These are phyloP conservation scores for Isoetes taiwanensis DNA, from an alignment of 75 land plant genomes.

Conservation along the genomic window DNA sequence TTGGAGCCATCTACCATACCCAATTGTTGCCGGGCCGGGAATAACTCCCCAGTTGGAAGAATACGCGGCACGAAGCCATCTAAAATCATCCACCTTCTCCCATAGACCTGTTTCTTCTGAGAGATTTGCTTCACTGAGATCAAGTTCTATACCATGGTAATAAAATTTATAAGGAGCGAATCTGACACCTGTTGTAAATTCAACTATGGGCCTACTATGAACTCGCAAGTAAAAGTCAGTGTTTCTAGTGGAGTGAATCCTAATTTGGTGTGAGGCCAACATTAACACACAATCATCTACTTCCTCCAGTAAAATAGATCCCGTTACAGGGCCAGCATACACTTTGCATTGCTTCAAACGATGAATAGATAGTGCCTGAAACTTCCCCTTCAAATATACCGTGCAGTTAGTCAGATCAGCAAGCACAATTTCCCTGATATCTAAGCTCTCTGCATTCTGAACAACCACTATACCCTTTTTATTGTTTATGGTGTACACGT, in stretches of 20 bases:
- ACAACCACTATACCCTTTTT: too few species aligned
- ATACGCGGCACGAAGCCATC: slow-evolving; percentile 70
- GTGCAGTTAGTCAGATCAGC: slow-evolving; percentile 51
- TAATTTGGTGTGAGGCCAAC: slow-evolving; percentile 82
- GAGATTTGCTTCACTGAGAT: slow-evolving; percentile 43
- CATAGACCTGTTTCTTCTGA: slow-evolving; percentile 79
- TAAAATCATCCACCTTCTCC: slow-evolving; percentile 90
- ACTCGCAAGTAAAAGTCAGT: slow-evolving; percentile 81
- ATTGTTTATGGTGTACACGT: too few species aligned
- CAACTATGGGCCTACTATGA: slow-evolving; percentile 85
- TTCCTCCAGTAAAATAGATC: slow-evolving; percentile 64
- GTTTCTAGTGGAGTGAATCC: slow-evolving; percentile 58
- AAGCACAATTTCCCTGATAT: slow-evolving; percentile 48
- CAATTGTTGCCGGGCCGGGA: too few species aligned
- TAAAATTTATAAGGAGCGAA: slow-evolving; percentile 71
- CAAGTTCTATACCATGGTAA: slow-evolving; percentile 58
- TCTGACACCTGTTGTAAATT: slow-evolving; percentile 48
- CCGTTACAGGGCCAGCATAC: slow-evolving; percentile 70
- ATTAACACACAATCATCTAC: slow-evolving; percentile 55
- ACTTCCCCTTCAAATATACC: slow-evolving; percentile 42
- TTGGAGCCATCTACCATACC: too few species aligned
- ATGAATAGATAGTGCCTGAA: slow-evolving; percentile 47
- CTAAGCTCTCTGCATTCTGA: slow-evolving; percentile 18
- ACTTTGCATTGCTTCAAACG: slow-evolving; percentile 50
- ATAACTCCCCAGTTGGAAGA: slow-evolving; percentile 85